These are phyloP conservation scores for Mortierella antarctica DNA, from an alignment of 192 early-diverging fungal genomes.

Conservation along the genomic window DNA sequence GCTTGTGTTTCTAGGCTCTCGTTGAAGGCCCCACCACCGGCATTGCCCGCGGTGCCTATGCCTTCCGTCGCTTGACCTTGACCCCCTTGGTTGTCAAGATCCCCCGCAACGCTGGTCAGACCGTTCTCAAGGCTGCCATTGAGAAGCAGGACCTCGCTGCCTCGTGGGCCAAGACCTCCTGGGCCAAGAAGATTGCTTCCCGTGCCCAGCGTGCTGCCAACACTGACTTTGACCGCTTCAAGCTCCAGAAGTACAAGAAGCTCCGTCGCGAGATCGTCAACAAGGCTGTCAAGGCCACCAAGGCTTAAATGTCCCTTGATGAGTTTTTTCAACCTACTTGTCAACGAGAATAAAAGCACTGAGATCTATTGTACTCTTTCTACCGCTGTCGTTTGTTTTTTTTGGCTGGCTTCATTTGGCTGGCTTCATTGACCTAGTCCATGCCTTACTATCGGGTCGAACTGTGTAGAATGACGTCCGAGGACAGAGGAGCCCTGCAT, in stretches of 20 bases:
- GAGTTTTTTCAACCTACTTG: conserved; percentile 18
- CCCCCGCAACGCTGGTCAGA: conserved; percentile 84
- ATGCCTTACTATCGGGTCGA: no score
- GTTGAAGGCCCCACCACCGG: conserved; percentile 98
- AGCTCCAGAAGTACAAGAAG: conserved; percentile 94
- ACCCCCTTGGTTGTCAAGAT: conserved; percentile 89
- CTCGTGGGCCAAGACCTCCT: conserved; percentile 89
- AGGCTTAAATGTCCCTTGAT: conserved; percentile 45
- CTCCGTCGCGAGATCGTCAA: conserved; percentile 64
- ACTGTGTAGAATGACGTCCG: no score
- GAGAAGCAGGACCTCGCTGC: conserved; percentile 86
- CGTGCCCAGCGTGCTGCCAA: conserved; percentile 81
- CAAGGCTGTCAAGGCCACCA: conserved; percentile 53
- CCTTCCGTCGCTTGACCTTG: conserved; percentile 92
- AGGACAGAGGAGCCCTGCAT: no score
- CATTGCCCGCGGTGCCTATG: conserved; percentile 86
- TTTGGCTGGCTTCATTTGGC: no score
- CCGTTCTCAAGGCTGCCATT: conserved; percentile 81
- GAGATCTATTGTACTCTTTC: conserved; percentile 16
- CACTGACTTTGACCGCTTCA: conserved; percentile 98
- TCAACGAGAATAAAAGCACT: conserved; percentile 35
- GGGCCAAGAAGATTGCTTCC: conserved; percentile 96
- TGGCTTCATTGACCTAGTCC: not conserved
- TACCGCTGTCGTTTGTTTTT: not conserved
- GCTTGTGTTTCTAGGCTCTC: conserved; percentile 70